These are phyloP conservation scores for Hippophae tibetana DNA, from an alignment of 306 rosid genomes.

Conservation along the genomic window DNA sequence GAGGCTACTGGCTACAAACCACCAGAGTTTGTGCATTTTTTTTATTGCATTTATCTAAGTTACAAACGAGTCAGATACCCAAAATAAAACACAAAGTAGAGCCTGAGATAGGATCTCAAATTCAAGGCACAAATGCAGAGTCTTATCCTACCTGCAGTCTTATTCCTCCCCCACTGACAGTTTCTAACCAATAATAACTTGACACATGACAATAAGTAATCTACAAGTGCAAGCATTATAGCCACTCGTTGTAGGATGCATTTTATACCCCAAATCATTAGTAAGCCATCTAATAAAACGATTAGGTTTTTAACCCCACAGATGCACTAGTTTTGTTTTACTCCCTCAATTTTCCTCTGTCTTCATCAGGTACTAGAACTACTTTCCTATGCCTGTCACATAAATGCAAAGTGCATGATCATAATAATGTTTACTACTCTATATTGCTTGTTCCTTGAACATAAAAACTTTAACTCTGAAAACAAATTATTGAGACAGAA, in stretches of 20 bases:
- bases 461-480: not conserved
- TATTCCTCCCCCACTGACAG: not conserved
- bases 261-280: slow-evolving; percentile 21
- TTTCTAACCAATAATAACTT: slow-evolving; percentile 16
- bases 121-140: slow-evolving; percentile 6
- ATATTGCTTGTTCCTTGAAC: not conserved
- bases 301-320: slow-evolving; percentile 16
- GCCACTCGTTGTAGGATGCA: slow-evolving; percentile 18
- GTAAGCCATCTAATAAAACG: slow-evolving; percentile 22
- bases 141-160: slow-evolving; percentile 30
- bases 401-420: too few species aligned
- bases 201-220: slow-evolving; percentile 26
- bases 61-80: not conserved
- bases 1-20: not conserved
- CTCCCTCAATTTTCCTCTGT: slow-evolving; percentile 14
- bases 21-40: not conserved
- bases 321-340: slow-evolving; percentile 12
- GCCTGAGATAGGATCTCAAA: slow-evolving; percentile 14
- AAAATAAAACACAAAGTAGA: not conserved
- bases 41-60: slow-evolving; percentile 2
- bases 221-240: slow-evolving; percentile 12
- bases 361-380: slow-evolving; percentile 13
- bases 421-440: too few species aligned
- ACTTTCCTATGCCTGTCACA: too few species aligned
- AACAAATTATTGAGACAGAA: too few species aligned